Percentiles rank a stretch among this genome's conserved stretches.
Conservation (phyloP, 176 grass and related monocot species). For the Leersia perrieri region DNA sequence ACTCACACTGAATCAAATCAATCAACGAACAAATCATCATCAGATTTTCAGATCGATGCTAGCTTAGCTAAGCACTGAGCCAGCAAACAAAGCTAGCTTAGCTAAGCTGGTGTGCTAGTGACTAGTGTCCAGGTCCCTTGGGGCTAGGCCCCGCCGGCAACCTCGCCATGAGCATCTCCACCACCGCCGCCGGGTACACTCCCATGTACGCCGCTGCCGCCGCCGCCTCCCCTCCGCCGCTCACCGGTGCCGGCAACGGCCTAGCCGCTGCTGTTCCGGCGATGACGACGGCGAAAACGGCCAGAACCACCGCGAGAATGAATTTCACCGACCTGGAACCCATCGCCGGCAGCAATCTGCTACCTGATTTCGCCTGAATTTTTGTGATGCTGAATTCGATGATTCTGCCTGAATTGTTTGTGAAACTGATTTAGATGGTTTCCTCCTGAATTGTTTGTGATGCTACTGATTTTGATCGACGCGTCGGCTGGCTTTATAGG, state of each 20-base stretch:
- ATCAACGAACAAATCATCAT: not conserved
- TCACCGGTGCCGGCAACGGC: not conserved
- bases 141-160: constrained; percentile 67
- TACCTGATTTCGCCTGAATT: not conserved
- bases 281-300: not conserved
- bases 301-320: not conserved
- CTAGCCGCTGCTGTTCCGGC: not conserved
- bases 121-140: constrained; percentile 61
- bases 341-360: not conserved
- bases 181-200: constrained; percentile 22
- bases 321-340: not conserved
- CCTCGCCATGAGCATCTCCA: constrained; percentile 59
- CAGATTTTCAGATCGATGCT: not conserved
- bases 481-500: not conserved
- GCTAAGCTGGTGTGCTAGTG: no score
- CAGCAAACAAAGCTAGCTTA: no score
- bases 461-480: no score
- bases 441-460: no score
- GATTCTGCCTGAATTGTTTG: not conserved
- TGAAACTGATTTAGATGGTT: not conserved
- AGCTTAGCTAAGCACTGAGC: not conserved
- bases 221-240: not conserved
- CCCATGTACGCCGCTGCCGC: not conserved
- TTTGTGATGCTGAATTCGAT: not conserved
- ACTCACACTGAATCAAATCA: not conserved